Base-by-base conservation (phyloP, 192 early-diverging fungal genomes). In the Entomortierella parvispora region DNA sequence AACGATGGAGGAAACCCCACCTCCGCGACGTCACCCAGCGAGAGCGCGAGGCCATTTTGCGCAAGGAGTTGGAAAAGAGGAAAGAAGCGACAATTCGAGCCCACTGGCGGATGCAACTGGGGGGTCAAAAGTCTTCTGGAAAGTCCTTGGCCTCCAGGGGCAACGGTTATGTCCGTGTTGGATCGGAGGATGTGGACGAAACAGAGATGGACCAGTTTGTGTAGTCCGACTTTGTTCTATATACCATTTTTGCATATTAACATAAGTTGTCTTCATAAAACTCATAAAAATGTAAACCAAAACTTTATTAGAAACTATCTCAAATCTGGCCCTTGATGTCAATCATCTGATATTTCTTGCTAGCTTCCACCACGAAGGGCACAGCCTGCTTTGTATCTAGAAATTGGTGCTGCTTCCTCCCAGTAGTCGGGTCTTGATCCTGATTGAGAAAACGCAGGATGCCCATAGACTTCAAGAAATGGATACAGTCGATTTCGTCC, bases 271-370 rank as follows among this genome's bases (percentile, higher is more conserved):
- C n/a, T n/a, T n/a, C n/a, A n/a, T n/a, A n/a, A n/a, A n/a, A n/a
- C n/a, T n/a, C n/a, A n/a, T n/a, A n/a, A n/a, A n/a, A n/a, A n/a
- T n/a, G n/a, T n/a, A n/a, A n/a, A n/a, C n/a, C n/a, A n/a, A n/a
- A n/a, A n/a, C n/a, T n/a, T n/a, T n/a, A n/a, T n/a, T n/a, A 31
- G 51, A 25, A 53, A 1, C 28, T 25, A 51, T 23, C 9, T 63
- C 84, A 90, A 14, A 92, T 87, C 56, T 92, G 92, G 18, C 93
- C 93, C 61, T 93, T 94, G 56, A 94, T 91, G 50, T 94, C 93
- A 22, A 93, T 84, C 70, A 86, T 91, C 28, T 84, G 82, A 60
- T 88, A 89, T 49, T 89, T 90, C 65, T 85, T 84, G 53, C 80
- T 77, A 40, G 86, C 83, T 14, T 89, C 86, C 2, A 75, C 34